A percentile compares a stretch with the other conserved stretches of the same genome.
These are phyloP conservation scores for Phytophthora hibernalis DNA, from an alignment of 352 stramenopile species.

Conservation along the genomic window DNA sequence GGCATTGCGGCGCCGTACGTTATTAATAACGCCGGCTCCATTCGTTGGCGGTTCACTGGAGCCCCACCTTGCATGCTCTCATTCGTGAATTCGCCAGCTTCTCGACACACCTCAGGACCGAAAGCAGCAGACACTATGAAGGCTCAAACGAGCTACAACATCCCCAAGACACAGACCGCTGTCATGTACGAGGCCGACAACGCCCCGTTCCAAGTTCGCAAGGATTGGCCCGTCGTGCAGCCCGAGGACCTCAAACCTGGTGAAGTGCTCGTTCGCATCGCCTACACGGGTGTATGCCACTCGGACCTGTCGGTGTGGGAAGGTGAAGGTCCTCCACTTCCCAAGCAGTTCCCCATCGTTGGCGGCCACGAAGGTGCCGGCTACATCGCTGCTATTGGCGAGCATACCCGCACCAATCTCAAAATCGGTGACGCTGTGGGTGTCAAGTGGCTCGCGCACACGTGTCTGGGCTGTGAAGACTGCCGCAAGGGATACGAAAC, in stretches of 20 bases:
- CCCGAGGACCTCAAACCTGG: slow-evolving; percentile 50
- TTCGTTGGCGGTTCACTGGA: slow-evolving; percentile 14
- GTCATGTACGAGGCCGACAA: slow-evolving; percentile 60
- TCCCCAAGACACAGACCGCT: slow-evolving; percentile 26
- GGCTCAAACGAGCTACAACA: slow-evolving; percentile 24
- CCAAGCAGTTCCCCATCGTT: slow-evolving; percentile 52
- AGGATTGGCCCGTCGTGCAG: slow-evolving; percentile 58
- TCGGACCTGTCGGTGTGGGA: slow-evolving; percentile 58
- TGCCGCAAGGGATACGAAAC: slow-evolving; percentile 62
- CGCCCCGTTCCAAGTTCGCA: slow-evolving; percentile 51
- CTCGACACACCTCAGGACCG: slow-evolving; percentile 1
- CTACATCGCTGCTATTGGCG: slow-evolving; percentile 59
- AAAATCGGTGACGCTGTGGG: slow-evolving; percentile 59
- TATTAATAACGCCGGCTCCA: slow-evolving; percentile 13
- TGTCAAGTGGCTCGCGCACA: slow-evolving; percentile 60
- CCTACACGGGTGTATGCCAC: slow-evolving; percentile 60
- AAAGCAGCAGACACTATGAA: slow-evolving; percentile 33
- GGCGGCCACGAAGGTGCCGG: slow-evolving; percentile 66
- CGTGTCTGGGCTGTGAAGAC: slow-evolving; percentile 59
- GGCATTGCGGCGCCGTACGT: too few species aligned
- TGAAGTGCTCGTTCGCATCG: slow-evolving; percentile 58
- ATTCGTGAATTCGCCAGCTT: slow-evolving; percentile 32
- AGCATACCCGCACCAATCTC: slow-evolving; percentile 50
- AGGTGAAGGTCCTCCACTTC: slow-evolving; percentile 40
- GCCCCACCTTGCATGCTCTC: background rate